Evolutionary conservation across 371 early-diverging fungal genomes (phyloP), one percentile per base, ranked within the genome.

Genomic region (Mortierella sp.): DNA sequence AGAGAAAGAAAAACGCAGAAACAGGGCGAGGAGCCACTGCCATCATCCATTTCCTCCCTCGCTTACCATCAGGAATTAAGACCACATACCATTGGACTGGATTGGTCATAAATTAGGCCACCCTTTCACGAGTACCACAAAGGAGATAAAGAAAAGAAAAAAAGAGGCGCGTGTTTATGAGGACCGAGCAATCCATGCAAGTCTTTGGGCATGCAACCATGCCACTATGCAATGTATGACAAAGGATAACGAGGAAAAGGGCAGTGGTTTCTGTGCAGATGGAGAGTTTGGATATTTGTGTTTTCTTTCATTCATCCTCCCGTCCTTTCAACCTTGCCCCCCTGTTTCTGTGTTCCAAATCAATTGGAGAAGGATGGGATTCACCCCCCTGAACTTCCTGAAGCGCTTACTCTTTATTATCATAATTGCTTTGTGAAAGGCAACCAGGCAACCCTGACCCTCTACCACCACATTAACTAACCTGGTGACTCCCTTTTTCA

Each of bases 111-210:
- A 61, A 19, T 22, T 34, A 37, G n/a, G 50, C 22, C 5, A 50
- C 34, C n/a, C n/a, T 16, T 61, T 37, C 61, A 26, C 52, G 22
- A 37, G 19, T 19, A 37, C 39, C 39, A 19, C 22, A 34, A 37
- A 11, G 22, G 58, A 19, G 48, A 58, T 58, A 58, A 34, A 58
- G 34, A 19, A 34, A 61, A 19, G 24, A 24, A 19, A 34, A 34
- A 34, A 29, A 29, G 61, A 61, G 37, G 37, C 61, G 61, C 61
- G 61, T 61, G 61, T 61, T 61, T 61, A 22, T 34, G 37, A 22
- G 6, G 37, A 34, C 11, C 37, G 22, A 19, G 7, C 19, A 19
- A 31, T 58, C 31, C 31, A 34, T 58, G 34, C 58, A 31, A 58
- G n/a, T n/a, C n/a, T n/a, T n/a, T n/a, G n/a, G n/a, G n/a, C n/a